Evolutionary conservation across 257 asterid genomes (phyloP).

Genomic region (Scutellaria galericulata): DNA sequence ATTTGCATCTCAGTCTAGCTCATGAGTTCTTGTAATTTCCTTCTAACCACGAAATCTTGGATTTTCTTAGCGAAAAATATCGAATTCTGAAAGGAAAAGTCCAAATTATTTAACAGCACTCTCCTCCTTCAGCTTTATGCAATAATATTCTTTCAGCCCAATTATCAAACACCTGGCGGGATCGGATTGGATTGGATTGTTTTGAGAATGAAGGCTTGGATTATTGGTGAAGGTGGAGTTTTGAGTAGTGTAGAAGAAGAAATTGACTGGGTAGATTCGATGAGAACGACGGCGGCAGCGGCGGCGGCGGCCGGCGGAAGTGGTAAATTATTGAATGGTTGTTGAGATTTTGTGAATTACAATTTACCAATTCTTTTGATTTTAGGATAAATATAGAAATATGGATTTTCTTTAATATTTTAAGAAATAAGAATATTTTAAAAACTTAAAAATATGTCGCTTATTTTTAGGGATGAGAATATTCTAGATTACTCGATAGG

Average conservation of each 20-base stretch:
- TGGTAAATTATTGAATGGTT: too few species aligned
- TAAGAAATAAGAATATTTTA: too few species aligned
- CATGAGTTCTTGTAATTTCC: not conserved
- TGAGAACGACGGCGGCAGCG: too few species aligned
- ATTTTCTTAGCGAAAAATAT: not conserved
- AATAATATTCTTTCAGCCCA: not conserved
- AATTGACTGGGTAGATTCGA: too few species aligned
- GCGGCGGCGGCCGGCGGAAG: too few species aligned
- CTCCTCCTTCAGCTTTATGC: not conserved
- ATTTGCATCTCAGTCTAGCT: not conserved
- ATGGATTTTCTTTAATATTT: too few species aligned
- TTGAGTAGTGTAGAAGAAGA: too few species aligned
- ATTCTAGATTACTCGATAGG: too few species aligned
- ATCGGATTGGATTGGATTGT: not conserved
- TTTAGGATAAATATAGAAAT: too few species aligned
- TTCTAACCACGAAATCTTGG: not conserved
- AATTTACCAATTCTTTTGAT: too few species aligned
- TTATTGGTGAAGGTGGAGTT: not conserved
- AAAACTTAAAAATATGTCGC: too few species aligned
- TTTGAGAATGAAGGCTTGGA: not conserved
- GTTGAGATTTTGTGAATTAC: not conserved
- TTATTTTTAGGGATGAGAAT: too few species aligned
- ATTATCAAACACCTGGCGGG: constrained; percentile 8
- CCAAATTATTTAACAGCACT: not conserved
- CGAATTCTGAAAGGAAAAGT: not conserved